Evolutionary conservation across 2,329 filamentous ascomycete genomes (phyloP), one percentile per base, ranked within the genome.

Genomic region (Fusarium beomiforme): DNA sequence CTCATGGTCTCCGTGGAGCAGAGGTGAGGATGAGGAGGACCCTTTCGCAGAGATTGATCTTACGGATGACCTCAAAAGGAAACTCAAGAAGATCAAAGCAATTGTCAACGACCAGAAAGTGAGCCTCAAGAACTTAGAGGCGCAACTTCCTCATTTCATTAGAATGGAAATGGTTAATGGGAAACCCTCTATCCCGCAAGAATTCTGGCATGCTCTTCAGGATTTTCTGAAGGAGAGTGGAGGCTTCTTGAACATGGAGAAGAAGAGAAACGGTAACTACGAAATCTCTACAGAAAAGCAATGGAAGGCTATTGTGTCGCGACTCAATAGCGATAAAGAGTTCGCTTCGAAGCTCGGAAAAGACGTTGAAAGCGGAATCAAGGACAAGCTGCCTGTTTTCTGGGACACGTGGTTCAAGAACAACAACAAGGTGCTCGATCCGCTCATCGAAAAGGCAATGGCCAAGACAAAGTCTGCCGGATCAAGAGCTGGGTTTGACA

Each of bases 181-280:
- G 17, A 83, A 85, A 13, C 79, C 83, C 0, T 80, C 86, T 24
- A 86, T 93, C 19, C 81, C 87, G 0, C 83, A 88, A 26, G 85
- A 89, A 5, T 92, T 94, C 65, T 94, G 89, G 87, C 83, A 88
- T 60, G 91, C 90, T 0, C 78, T 94, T 12, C 83, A 84, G 26
- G 85, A 87, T 57, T 83, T 86, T 61, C 85, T 92, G 50, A 81
- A 81, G 23, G 78, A 81, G 3, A 87, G 88, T 44, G 81, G 81
- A 4, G 79, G 81, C 33, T 82, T 89, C 41, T 76, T 88, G 39
- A 85, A 81, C 6, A 72, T 88, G 6, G 81, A 86, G 37, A 81
- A 82, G 33, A 77, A 79, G 6, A 76, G 78, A 10, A 29, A 29
- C 5, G 75, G 82, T 19, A 78, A 83, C 24, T 81, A 79, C 23